A percentile compares a stretch with the other conserved stretches of the same genome.
These are phyloP conservation scores for Alternaria ventricosa DNA, from an alignment of 2,329 filamentous ascomycete species.

Conservation along the genomic window DNA sequence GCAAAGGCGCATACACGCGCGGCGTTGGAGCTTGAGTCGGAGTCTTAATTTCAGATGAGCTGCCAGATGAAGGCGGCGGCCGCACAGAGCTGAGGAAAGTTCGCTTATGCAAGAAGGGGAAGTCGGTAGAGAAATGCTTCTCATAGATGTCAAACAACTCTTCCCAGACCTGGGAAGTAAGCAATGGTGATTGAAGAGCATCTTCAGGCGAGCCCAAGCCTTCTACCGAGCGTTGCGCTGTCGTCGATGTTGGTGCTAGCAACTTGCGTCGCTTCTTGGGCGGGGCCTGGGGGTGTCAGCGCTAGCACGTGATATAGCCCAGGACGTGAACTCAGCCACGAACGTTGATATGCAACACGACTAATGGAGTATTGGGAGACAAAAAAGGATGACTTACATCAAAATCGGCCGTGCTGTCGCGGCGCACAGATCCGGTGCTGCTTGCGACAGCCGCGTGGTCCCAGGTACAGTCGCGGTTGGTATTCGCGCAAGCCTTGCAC, in stretches of 20 bases:
- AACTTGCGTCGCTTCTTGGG: constrained; percentile 46
- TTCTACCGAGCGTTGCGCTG: constrained; percentile 46
- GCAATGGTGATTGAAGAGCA: constrained; percentile 65
- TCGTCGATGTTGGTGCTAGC: constrained; percentile 39
- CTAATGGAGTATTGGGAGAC: neutral
- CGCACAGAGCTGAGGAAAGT: constrained; percentile 59
- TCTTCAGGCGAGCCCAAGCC: constrained; percentile 59
- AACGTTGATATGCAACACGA: neutral
- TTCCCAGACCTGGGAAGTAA: constrained; percentile 71
- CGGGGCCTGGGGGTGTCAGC: constrained; percentile 11
- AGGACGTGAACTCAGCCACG: neutral
- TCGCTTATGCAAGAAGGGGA: constrained; percentile 73
- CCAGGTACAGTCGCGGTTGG: constrained; percentile 75
- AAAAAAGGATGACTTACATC: constrained; percentile 27
- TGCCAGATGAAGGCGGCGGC: constrained; percentile 41
- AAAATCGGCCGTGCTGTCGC: constrained; percentile 39
- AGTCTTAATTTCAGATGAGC: constrained; percentile 17
- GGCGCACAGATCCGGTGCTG: constrained; percentile 48
- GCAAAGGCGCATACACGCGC: constrained; percentile 62
- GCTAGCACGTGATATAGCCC: neutral
- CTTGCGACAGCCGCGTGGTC: constrained; percentile 57
- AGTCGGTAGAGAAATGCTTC: constrained; percentile 73
- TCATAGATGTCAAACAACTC: constrained; percentile 74
- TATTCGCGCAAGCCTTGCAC: constrained; percentile 77
- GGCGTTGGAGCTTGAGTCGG: constrained; percentile 32